A percentile compares a stretch with the other conserved stretches of the same genome.
Conservation (phyloP, 2,329 filamentous ascomycete species). For the Penicillium sclerotiorum region DNA sequence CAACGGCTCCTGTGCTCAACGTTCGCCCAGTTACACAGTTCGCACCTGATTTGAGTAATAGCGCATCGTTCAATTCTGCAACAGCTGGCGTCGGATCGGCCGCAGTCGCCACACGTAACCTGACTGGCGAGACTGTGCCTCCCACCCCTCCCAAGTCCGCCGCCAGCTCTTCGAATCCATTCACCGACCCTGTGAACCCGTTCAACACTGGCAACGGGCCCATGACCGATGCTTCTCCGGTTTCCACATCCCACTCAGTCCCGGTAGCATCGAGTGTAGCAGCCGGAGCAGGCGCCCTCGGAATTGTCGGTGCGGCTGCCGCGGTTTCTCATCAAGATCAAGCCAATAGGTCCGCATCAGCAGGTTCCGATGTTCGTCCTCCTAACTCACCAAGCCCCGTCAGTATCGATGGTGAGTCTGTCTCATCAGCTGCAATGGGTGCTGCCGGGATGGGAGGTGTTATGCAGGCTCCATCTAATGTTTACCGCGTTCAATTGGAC, state of each 20-base stretch:
- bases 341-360: conserved; percentile 25
- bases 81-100: conserved; percentile 24
- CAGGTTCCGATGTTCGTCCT: conserved; percentile 24
- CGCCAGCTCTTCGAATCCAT: conserved; percentile 47
- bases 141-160: conserved; percentile 44
- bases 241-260: conserved; percentile 25
- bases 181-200: conserved; percentile 66
- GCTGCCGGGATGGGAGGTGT: conserved; percentile 23
- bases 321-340: conserved; percentile 29
- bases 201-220: conserved; percentile 58
- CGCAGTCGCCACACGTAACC: conserved; percentile 33
- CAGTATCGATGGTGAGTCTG: conserved; percentile 25
- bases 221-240: conserved; percentile 15
- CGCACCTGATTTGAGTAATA: conserved; percentile 63
- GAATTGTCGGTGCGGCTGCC: conserved; percentile 43
- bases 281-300: conserved; percentile 42
- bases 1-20: conserved; percentile 76
- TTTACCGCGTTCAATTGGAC: conserved; percentile 91
- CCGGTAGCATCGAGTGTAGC: conserved; percentile 39
- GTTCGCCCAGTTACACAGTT: conserved; percentile 84
- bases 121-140: conserved; percentile 36
- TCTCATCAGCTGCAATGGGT: conserved; percentile 17
- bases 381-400: conserved; percentile 29
- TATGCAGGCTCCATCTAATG: conserved; percentile 60
- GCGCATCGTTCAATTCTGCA: conserved; percentile 20